Base-by-base conservation (phyloP, 2,329 filamentous ascomycete genomes). In the Zymoseptoria pseudotritici region DNA sequence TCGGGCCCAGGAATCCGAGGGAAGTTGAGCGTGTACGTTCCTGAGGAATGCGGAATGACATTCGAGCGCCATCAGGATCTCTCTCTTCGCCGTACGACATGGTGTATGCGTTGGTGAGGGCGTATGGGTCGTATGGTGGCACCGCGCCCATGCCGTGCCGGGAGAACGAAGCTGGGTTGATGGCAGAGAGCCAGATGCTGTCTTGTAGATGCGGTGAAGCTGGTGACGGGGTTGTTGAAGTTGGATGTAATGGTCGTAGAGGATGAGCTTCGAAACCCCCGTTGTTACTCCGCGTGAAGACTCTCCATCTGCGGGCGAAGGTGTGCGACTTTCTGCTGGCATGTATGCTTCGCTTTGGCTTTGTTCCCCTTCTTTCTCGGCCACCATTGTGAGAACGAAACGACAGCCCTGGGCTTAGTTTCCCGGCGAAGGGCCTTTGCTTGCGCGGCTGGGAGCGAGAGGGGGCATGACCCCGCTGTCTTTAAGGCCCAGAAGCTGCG, bases 201-300 rank as follows among this genome's bases (percentile, higher is more conserved):
- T 96, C 80, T 99, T 99, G 82, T 97, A 99, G 63, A 97, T 93
- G 77, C 97, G 97, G 83, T 97, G 99, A 13, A 99, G 82, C 72
- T 99, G 0, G 91, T 96, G 57, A 99, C 93, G n/a, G 99, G 84
- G 2, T 91, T 90, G 73, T 99, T 42, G 36, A 42, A 42, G 22
- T 97, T 97, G 80, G n/a, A 99, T 96, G 74, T 99, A 99, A 0
- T 91, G 86, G 71, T 97, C 92, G 79, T 97, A 99, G 76, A 97
- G 97, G 0, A 95, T 99, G 58, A 99, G 79, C 74, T 99, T 99
- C 78, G 97, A 96, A 86, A 91, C 94, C 93, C 96, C n/a, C n/a
- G 95, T 72, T 99, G 94, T 72, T 97, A 99, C 73, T 99, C 94
- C 4, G 94, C 94, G 76, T 99, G 94, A 6, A 99, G 84, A 64